Evolutionary conservation across 75 land plant genomes (phyloP).

Genomic region (Cupressus sempervirens): DNA sequence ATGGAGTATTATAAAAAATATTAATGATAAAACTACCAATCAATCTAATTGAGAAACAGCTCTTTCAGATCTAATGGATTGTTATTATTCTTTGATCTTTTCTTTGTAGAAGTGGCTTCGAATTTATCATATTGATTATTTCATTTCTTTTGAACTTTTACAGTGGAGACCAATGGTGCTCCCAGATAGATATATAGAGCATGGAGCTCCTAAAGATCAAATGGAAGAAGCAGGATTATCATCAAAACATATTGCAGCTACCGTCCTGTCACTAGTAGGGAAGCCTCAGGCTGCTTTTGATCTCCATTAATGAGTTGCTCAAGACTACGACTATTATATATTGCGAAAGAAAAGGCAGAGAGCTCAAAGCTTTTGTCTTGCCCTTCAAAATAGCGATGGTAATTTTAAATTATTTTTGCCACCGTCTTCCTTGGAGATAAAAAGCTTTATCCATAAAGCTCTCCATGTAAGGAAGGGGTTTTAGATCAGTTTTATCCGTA

Average conservation of each 20-base stretch:
- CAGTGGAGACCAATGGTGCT: slow-evolving; percentile 54
- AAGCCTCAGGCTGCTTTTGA: slow-evolving; percentile 49
- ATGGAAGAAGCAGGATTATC: slow-evolving; percentile 38
- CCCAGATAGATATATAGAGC: slow-evolving; percentile 50
- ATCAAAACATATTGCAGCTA: slow-evolving; percentile 49
- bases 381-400: not conserved
- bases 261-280: slow-evolving; percentile 51
- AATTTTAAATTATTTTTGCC: not conserved
- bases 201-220: slow-evolving; percentile 43
- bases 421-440: not conserved
- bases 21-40: no score
- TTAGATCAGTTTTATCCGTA: not conserved
- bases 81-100: not conserved
- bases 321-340: not conserved
- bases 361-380: not conserved
- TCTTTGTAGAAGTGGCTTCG: no score
- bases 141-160: slow-evolving; percentile 2
- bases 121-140: not conserved
- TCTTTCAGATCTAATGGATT: no score
- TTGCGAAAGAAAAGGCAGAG: not conserved
- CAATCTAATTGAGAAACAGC: no score
- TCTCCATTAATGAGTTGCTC: not conserved
- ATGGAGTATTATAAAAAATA: no score
- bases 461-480: not conserved
- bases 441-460: not conserved